Evolutionary conservation across 345 rosid genomes (phyloP).

Genomic region (Draba incana): DNA sequence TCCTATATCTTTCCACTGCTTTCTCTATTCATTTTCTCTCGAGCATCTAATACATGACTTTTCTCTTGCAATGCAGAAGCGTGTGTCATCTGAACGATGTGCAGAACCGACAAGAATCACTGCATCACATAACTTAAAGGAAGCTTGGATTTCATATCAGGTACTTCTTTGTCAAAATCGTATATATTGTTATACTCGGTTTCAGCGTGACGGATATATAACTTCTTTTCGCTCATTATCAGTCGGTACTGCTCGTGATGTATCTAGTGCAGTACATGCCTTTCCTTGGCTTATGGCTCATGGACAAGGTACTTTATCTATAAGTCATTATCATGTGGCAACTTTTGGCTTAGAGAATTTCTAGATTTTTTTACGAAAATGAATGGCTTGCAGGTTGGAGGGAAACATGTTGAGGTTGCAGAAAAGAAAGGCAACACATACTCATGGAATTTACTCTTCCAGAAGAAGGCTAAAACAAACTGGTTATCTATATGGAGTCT

Average conservation of each 20-base stretch:
- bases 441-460: constrained; percentile 71
- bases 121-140: constrained; percentile 80
- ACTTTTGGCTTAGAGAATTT: not conserved
- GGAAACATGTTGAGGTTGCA: constrained; percentile 76
- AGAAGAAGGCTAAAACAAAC: constrained; percentile 68
- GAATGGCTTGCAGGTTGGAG: constrained; percentile 60
- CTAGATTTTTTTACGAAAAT: not conserved
- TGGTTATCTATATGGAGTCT: constrained; percentile 56
- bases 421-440: constrained; percentile 70
- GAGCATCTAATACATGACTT: not conserved
- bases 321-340: constrained; percentile 11
- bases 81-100: constrained; percentile 80
- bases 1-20: not conserved
- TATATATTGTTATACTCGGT: not conserved
- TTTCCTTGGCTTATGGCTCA: constrained; percentile 81
- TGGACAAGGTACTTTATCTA: constrained; percentile 78
- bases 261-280: constrained; percentile 94
- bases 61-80: constrained; percentile 56
- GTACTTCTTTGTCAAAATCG: constrained; percentile 42
- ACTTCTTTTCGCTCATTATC: constrained; percentile 31
- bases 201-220: not conserved
- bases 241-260: constrained; percentile 92
- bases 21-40: constrained; percentile 9
- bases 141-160: constrained; percentile 99
- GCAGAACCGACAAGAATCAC: constrained; percentile 83